Evolutionary conservation across 1,139 yeast genomes (phyloP).

Genomic region (Yamadazyma epiphylla): DNA sequence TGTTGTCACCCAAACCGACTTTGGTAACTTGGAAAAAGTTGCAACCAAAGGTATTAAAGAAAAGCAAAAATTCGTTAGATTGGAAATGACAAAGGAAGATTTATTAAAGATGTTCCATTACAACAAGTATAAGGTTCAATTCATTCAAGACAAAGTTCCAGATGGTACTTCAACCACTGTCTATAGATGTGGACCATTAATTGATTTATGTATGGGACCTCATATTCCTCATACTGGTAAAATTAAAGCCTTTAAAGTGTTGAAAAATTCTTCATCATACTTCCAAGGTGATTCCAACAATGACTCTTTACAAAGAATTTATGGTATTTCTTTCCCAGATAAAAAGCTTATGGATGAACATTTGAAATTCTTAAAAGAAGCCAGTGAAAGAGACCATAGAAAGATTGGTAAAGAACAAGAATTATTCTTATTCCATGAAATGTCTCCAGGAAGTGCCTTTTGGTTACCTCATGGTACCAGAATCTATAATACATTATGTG

Average conservation of each 20-base stretch:
- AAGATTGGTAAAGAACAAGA: slow-evolving; percentile 96
- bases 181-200: slow-evolving; percentile 96
- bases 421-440: slow-evolving; percentile 87
- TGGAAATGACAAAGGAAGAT: slow-evolving; percentile 88
- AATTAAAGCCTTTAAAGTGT: slow-evolving; percentile 88
- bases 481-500: slow-evolving; percentile 82
- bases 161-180: slow-evolving; percentile 97
- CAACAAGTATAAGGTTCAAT: slow-evolving; percentile 91
- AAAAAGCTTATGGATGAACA: slow-evolving; percentile 96
- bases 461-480: slow-evolving; percentile 99
- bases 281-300: slow-evolving; percentile 91
- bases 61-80: slow-evolving; percentile 93
- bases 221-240: slow-evolving; percentile 98
- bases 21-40: slow-evolving; percentile 77
- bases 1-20: slow-evolving; percentile 79
- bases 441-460: slow-evolving; percentile 97
- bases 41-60: slow-evolving; percentile 92
- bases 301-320: slow-evolving; percentile 95
- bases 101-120: slow-evolving; percentile 89
- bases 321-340: slow-evolving; percentile 99
- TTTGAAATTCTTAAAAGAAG: slow-evolving; percentile 91
- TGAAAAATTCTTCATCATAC: slow-evolving; percentile 95
- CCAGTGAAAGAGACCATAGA: slow-evolving; percentile 96
- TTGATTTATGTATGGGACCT: slow-evolving; percentile 97
- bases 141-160: slow-evolving; percentile 85